Conservation (phyloP, 495 filamentous ascomycete species). For the Penicillium pulvis region DNA sequence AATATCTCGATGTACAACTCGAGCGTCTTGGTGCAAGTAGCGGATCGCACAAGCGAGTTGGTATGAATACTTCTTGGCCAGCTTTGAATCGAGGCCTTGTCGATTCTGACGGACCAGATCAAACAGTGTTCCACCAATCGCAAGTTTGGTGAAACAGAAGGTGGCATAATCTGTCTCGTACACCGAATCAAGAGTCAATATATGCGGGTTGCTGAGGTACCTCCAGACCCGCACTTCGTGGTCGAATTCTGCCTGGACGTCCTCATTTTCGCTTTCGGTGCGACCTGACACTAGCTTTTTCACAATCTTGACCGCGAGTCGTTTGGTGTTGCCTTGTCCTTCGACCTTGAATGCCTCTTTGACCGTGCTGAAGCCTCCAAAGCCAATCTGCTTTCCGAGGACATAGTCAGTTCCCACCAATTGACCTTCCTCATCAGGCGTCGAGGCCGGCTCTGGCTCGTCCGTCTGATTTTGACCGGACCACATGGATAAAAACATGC, state of each 20-base stretch:
- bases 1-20: slow-evolving; percentile 72
- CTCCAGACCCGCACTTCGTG: slow-evolving; percentile 75
- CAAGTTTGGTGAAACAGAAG: slow-evolving; percentile 72
- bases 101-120: slow-evolving; percentile 65
- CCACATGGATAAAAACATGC: slow-evolving; percentile 63
- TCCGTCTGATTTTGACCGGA: slow-evolving; percentile 32
- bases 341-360: slow-evolving; percentile 73
- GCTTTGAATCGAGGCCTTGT: slow-evolving; percentile 50
- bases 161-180: slow-evolving; percentile 73
- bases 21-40: slow-evolving; percentile 73
- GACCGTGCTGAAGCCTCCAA: slow-evolving; percentile 70
- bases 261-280: slow-evolving; percentile 65
- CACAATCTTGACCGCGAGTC: slow-evolving; percentile 72
- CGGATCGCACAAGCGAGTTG: slow-evolving; percentile 70
- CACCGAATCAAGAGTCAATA: slow-evolving; percentile 66
- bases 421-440: slow-evolving; percentile 72
- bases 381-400: slow-evolving; percentile 69
- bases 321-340: slow-evolving; percentile 50
- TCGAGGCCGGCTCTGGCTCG: slow-evolving; percentile 44
- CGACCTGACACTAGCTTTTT: slow-evolving; percentile 59
- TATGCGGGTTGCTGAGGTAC: slow-evolving; percentile 65
- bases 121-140: slow-evolving; percentile 70
- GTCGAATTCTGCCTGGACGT: slow-evolving; percentile 71
- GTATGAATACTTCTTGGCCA: slow-evolving; percentile 65
- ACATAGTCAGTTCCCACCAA: slow-evolving; percentile 73